Evolutionary conservation across 495 filamentous ascomycete genomes (phyloP), one percentile per base, ranked within the genome.

Genomic region (Neurospora hispaniola): DNA sequence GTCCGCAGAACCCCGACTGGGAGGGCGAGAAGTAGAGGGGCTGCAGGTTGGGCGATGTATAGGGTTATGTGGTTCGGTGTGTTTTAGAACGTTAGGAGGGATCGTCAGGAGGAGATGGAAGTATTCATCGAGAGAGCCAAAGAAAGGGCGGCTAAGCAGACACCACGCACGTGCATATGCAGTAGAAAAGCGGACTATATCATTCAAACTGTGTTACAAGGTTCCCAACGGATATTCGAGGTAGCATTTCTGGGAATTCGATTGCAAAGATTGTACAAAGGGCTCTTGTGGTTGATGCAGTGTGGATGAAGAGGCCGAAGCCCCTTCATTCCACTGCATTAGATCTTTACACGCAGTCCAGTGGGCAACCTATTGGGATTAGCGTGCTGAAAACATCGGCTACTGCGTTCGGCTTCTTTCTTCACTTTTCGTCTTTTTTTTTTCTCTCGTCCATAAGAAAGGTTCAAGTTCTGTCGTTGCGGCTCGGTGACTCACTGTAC

Each of bases 1-100:
- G 71, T 41, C 74, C 68, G 39, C 69, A 86, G 85, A 85, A 86
- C 71, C 83, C 84, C 23, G 81, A 85, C 31, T 87, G 84, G 84
- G 82, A 86, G 27, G 78, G 76, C 54, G 79, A 77, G 40, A 84
- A 83, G 76, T 85, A 81, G 72, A 75, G n/a, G 10, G 35, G n/a
- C 6, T 48, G 11, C 23, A 44, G 5, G 39, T 12, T 43, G 39
- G 72, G 72, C 35, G n/a, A 10, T 35, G 27, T 66, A 66, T 35
- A 66, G 27, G 54, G 27, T 18, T 31, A 2, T 62, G 12, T 31
- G 23, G 18, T 66, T 2, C 35, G 27, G 14, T 18, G 27, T 16
- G 27, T 14, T 9, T 35, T 66, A 66, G 27, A 35, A 66, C 54
- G 54, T 9, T 9, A 5, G 7, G 27, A 38, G 12, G 14, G 54